Percentiles rank a stretch among this genome's conserved stretches.
Conservation (phyloP, 2,329 filamentous ascomycete genomes). For the Knufia petricola region DNA sequence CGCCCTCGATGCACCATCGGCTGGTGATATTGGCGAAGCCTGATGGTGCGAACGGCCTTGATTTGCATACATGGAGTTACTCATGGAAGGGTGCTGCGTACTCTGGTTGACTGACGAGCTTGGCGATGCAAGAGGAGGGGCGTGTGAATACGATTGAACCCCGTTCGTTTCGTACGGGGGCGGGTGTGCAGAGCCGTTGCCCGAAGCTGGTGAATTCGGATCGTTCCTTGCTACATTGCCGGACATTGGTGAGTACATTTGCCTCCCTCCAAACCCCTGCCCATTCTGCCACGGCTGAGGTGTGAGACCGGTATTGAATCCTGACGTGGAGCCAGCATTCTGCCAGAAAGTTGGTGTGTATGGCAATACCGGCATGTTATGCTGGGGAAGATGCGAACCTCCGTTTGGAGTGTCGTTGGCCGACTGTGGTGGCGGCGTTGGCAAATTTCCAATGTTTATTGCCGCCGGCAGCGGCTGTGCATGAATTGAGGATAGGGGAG, state of each 20-base stretch:
- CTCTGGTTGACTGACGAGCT: conserved; percentile 26
- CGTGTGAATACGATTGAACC: conserved; percentile 13
- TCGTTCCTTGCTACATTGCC: conserved; percentile 44
- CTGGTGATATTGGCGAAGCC: conserved; percentile 17
- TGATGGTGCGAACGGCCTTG: conserved; percentile 16
- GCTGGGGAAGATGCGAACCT: conserved; percentile 41
- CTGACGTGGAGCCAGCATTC: conserved; percentile 45
- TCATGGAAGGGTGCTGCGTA: conserved; percentile 16
- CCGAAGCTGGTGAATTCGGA: conserved; percentile 50
- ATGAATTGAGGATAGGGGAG: conserved; percentile 28
- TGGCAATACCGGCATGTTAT: conserved; percentile 47
- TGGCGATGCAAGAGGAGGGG: conserved; percentile 13
- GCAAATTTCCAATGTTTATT: conserved; percentile 50
- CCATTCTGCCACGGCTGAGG: conserved; percentile 37
- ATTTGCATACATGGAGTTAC: conserved; percentile 6
- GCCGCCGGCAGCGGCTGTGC: conserved; percentile 36
- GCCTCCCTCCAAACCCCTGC: conserved; percentile 35
- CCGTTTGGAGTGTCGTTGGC: conserved; percentile 39
- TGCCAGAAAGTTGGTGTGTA: conserved; percentile 55
- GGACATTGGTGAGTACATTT: conserved; percentile 50
- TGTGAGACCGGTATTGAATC: conserved; percentile 38
- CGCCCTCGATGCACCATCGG: conserved; percentile 31
- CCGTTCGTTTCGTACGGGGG: conserved; percentile 58
- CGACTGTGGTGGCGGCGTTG: conserved; percentile 53
- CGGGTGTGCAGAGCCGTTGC: conserved; percentile 48